Evolutionary conservation across 2,329 filamentous ascomycete genomes (phyloP).

Genomic region (Trichoderma koningiopsis): DNA sequence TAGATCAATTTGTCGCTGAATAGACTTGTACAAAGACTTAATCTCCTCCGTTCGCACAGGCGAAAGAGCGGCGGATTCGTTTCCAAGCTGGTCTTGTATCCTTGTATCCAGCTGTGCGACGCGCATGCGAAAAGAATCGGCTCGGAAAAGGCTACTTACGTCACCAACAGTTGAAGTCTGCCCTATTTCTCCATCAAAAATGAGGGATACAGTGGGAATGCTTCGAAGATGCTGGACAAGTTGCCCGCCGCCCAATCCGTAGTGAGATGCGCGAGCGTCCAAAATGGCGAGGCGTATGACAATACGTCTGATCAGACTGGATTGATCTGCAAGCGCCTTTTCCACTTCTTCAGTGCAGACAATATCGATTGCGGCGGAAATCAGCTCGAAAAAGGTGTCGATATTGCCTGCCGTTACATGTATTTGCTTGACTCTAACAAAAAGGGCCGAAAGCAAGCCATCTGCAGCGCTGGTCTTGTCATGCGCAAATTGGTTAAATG

Average conservation of each 20-base stretch:
- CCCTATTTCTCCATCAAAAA: not conserved
- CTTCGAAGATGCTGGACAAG: not conserved
- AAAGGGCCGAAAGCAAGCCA: not conserved
- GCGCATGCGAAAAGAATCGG: not conserved
- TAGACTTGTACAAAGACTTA: constrained; percentile 1
- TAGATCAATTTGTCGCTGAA: not conserved
- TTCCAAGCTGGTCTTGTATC: not conserved
- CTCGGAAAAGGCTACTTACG: not conserved
- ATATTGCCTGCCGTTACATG: not conserved
- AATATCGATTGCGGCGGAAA: not conserved
- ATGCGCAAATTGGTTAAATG: not conserved
- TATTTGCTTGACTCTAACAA: not conserved
- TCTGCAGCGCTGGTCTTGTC: not conserved
- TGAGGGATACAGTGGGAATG: not conserved
- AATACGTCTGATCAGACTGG: not conserved
- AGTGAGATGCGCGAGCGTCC: not conserved
- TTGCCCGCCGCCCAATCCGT: not conserved
- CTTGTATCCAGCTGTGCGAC: not conserved
- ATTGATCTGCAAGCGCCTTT: not conserved
- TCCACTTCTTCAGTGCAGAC: not conserved
- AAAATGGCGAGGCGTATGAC: not conserved
- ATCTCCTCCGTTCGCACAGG: constrained; percentile 1
- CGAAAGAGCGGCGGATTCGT: not conserved
- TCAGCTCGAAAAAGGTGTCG: not conserved
- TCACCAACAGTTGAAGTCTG: not conserved